These are phyloP conservation scores for Xylaria cubensis DNA, from an alignment of 495 filamentous ascomycete species.

Conservation along the genomic window DNA sequence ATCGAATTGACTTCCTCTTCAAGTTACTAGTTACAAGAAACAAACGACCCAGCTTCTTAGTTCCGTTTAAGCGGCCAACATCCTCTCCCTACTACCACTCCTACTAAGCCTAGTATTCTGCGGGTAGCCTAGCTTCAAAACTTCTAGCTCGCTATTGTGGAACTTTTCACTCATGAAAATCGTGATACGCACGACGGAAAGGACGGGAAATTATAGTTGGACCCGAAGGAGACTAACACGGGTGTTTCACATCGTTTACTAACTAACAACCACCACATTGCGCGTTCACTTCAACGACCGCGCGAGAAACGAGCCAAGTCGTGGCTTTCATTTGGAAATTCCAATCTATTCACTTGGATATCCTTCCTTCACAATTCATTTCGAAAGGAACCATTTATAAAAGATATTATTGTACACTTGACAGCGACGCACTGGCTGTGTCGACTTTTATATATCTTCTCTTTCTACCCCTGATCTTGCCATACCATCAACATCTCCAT, in stretches of 20 bases:
- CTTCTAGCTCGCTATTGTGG: neutral
- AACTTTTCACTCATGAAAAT: neutral
- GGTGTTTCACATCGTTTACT: slow-evolving; percentile 3
- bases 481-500: neutral
- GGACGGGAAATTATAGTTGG: neutral
- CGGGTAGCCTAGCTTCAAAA: neutral
- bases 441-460: neutral
- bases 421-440: slow-evolving; percentile 7
- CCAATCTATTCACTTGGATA: neutral
- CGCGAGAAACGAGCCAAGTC: neutral
- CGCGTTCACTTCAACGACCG: neutral
- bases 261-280: neutral
- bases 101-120: neutral
- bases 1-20: neutral
- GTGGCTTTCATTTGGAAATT: neutral
- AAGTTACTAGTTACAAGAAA: neutral
- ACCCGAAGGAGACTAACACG: neutral
- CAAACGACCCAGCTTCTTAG: neutral
- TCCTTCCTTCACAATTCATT: neutral
- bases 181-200: neutral
- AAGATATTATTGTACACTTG: neutral
- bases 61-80: neutral
- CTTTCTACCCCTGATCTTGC: neutral
- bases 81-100: neutral
- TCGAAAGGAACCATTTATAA: neutral